Evolutionary conservation across 805 yeast genomes (phyloP).

Genomic region (Lipomyces yamanashiensis): DNA sequence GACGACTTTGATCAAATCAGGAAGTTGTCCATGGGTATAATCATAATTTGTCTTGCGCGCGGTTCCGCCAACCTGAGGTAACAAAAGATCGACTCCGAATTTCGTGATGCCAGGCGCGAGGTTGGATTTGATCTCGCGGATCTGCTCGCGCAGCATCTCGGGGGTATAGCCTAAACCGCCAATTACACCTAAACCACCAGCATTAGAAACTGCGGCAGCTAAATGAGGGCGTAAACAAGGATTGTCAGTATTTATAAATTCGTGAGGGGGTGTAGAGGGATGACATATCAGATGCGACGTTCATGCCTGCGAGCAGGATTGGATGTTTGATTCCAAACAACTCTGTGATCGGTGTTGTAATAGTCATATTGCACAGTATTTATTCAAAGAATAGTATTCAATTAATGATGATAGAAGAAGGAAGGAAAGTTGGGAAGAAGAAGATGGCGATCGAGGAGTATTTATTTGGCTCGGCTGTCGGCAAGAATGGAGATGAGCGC

Average conservation of each 20-base stretch:
- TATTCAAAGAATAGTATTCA: not conserved
- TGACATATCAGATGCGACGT: slow-evolving; percentile 39
- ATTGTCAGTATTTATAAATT: not conserved
- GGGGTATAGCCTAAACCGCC: slow-evolving; percentile 40
- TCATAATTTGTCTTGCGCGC: slow-evolving; percentile 42
- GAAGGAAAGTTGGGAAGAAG: slow-evolving; percentile 40
- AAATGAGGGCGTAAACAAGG: slow-evolving; percentile 37
- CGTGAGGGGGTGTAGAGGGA: not conserved
- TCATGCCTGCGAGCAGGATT: slow-evolving; percentile 41
- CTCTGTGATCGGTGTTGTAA: slow-evolving; percentile 39
- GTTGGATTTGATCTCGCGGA: slow-evolving; percentile 35
- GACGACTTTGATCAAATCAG: slow-evolving; percentile 37
- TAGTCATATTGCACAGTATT: slow-evolving; percentile 19
- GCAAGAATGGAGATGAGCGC: not conserved
- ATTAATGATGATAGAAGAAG: not conserved
- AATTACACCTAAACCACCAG: slow-evolving; percentile 43
- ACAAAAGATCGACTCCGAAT: slow-evolving; percentile 40
- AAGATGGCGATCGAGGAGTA: not conserved
- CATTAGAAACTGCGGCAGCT: slow-evolving; percentile 42
- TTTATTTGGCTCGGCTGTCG: not conserved
- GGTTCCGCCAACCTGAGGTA: slow-evolving; percentile 41
- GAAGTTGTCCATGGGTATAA: slow-evolving; percentile 39
- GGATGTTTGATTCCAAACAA: slow-evolving; percentile 40
- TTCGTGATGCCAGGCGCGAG: slow-evolving; percentile 38
- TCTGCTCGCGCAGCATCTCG: slow-evolving; percentile 39